These are phyloP conservation scores for Alternaria sp. DNA, from an alignment of 2,329 filamentous ascomycete species.

Conservation along the genomic window DNA sequence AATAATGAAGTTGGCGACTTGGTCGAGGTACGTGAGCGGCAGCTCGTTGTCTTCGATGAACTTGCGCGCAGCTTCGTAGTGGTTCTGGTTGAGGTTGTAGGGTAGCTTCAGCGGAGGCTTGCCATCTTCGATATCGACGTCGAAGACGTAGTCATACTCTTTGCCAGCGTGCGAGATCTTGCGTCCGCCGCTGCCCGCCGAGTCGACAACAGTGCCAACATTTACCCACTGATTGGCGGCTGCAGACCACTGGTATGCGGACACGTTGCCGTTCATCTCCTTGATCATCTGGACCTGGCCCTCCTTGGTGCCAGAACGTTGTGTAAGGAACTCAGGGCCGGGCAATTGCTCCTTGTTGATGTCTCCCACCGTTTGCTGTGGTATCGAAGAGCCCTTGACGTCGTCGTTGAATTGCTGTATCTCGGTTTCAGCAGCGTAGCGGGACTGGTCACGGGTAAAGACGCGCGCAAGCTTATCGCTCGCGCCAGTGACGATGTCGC, in stretches of 20 bases:
- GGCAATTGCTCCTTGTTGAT: constrained; percentile 93
- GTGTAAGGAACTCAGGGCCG: constrained; percentile 82
- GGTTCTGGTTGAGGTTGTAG: constrained; percentile 90
- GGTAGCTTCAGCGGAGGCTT: constrained; percentile 93
- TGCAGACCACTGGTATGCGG: constrained; percentile 86
- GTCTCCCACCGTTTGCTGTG: constrained; percentile 75
- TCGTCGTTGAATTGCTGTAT: constrained; percentile 80
- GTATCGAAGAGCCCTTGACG: constrained; percentile 83
- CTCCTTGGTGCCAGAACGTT: constrained; percentile 89
- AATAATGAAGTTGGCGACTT: constrained; percentile 90
- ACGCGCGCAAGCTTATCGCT: constrained; percentile 87
- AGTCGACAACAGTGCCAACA: constrained; percentile 93
- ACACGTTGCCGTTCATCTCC: constrained; percentile 79
- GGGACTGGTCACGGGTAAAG: constrained; percentile 75
- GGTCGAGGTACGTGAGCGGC: constrained; percentile 84
- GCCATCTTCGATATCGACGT: constrained; percentile 94
- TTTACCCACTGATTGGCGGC: constrained; percentile 74
- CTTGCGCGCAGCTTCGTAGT: constrained; percentile 87
- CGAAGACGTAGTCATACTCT: constrained; percentile 95
- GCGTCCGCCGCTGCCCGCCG: constrained; percentile 77
- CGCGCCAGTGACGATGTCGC: constrained; percentile 91
- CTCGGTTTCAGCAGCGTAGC: constrained; percentile 71
- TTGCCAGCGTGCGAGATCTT: constrained; percentile 74
- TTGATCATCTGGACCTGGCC: constrained; percentile 93
- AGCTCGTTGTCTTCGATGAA: constrained; percentile 91